A percentile compares a stretch with the other conserved stretches of the same genome.
phyloP scores from a whole-genome alignment of 208 protist genomes.

The Trypanosoma caninum region DNA sequence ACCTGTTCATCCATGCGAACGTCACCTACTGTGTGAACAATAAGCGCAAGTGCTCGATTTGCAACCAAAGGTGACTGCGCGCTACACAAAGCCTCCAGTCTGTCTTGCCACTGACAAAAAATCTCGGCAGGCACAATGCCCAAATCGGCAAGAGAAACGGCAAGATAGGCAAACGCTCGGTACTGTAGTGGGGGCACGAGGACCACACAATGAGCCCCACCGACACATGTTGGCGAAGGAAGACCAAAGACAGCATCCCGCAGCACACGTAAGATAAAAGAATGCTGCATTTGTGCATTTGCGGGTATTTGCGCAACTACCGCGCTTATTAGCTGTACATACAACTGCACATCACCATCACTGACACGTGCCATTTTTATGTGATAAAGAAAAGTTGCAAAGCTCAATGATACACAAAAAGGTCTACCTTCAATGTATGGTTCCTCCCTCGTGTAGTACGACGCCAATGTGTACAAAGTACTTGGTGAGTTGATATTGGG shows the following conservation, averaged over 20 bases:
- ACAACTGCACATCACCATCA: slow-evolving; percentile 74
- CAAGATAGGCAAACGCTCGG: slow-evolving; percentile 70
- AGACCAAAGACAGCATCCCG: slow-evolving; percentile 86
- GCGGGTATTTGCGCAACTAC: slow-evolving; percentile 67
- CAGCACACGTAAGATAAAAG: slow-evolving; percentile 82
- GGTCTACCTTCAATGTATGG: slow-evolving; percentile 73
- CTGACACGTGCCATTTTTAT: slow-evolving; percentile 89
- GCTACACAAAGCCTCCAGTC: slow-evolving; percentile 64
- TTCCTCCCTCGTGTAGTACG: slow-evolving; percentile 79
- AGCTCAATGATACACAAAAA: slow-evolving; percentile 88
- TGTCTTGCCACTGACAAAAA: slow-evolving; percentile 84
- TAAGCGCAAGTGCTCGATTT: slow-evolving; percentile 73
- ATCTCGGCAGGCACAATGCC: slow-evolving; percentile 64
- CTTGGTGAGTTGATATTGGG: slow-evolving; percentile 62
- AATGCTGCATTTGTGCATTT: slow-evolving; percentile 56
- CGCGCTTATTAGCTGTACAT: slow-evolving; percentile 74
- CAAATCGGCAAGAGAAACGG: slow-evolving; percentile 50
- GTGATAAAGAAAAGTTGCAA: slow-evolving; percentile 88
- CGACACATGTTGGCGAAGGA: slow-evolving; percentile 65
- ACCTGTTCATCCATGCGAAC: slow-evolving; percentile 81
- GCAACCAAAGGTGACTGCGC: slow-evolving; percentile 70
- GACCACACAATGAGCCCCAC: slow-evolving; percentile 76
- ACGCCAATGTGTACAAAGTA: slow-evolving; percentile 76
- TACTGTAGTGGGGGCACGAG: slow-evolving; percentile 81
- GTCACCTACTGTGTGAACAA: slow-evolving; percentile 67